Base-by-base conservation (phyloP, 2,329 filamentous ascomycete genomes). In the Cytospora piceae region DNA sequence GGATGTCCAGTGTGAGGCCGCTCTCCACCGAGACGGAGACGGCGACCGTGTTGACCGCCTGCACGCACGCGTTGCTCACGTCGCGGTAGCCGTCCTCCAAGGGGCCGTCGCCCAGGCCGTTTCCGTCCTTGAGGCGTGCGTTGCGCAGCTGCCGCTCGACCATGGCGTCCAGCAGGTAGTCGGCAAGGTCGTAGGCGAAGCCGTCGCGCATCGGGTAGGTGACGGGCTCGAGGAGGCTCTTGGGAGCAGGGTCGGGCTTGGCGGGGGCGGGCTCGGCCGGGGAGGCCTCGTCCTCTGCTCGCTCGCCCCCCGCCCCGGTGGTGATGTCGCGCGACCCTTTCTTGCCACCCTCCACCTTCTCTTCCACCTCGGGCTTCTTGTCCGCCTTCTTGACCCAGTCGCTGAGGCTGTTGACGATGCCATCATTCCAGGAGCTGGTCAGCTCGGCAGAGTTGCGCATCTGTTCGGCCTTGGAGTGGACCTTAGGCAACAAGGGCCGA, bases 381-480 rank as follows among this genome's bases (percentile, higher is more conserved):
- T 71, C 71, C 1, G 72, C 72, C 58, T 70, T 78, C 15, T 74
- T 71, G 53, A 76, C 74, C 85, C 85, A 87, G 9, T 76, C 70
- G 0, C 75, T 72, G 59, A 84, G 73, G 20, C 74, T 73, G 8
- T 73, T 73, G n/a, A 76, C 73, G 4, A 86, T 67, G 46, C 74
- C 69, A 5, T 74, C 69, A 68, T 87, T 85, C 85, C 85, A 87
- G 15, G 76, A 74, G 11, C 71, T 71, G 0, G 83, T 83, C 51
- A 88, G 72, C 58, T 80, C 78, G 1, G 81, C 80, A 2, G 84
- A 83, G 67, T 86, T 86, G 65, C 82, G 83, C 70, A 85, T 76
- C 68, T 87, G 81, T 68, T 85, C 83, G 2, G 81, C 77, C 46
- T 77, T 77, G 17, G 76, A 80, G 69, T 84, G 82, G 14, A 82